A percentile compares a stretch with the other conserved stretches of the same genome.
Evolutionary conservation across 2,329 filamentous ascomycete species (phyloP).

Genomic region (Penicillium sp.): DNA sequence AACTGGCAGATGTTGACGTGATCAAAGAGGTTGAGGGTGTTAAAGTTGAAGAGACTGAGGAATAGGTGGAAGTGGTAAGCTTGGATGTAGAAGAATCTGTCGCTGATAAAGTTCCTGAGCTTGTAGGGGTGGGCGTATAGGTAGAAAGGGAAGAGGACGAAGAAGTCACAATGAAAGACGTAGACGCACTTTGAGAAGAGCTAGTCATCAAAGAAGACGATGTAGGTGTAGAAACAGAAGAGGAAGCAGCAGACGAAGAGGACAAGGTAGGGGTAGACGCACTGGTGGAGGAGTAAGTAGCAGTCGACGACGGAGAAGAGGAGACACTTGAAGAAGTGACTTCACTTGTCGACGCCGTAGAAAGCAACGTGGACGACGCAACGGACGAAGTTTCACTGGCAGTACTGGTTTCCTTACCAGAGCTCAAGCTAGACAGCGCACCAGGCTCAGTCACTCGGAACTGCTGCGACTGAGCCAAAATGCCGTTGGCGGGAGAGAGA

Average conservation of each 20-base stretch:
- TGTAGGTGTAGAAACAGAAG: constrained; percentile 18
- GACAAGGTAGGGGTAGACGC: constrained; percentile 13
- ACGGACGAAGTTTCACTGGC: constrained; percentile 28
- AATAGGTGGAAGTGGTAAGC: constrained; percentile 10
- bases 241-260: constrained; percentile 14
- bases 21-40: constrained; percentile 23
- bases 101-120: background rate
- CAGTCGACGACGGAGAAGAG: constrained; percentile 20
- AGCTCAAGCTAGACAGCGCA: constrained; percentile 23
- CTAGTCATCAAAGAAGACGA: constrained; percentile 24
- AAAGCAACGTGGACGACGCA: constrained; percentile 19
- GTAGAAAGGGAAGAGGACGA: constrained; percentile 5
- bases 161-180: constrained; percentile 11
- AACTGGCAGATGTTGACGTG: constrained; percentile 17
- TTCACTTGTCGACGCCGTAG: constrained; percentile 16
- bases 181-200: constrained; percentile 24
- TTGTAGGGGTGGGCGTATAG: background rate
- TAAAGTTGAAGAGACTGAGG: constrained; percentile 17
- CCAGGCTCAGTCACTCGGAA: constrained; percentile 30
- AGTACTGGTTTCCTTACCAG: constrained; percentile 27
- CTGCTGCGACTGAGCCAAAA: constrained; percentile 44
- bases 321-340: constrained; percentile 16
- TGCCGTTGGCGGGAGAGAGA: constrained; percentile 38
- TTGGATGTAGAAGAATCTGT: background rate
- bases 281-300: constrained; percentile 13